A percentile compares a stretch with the other conserved stretches of the same genome.
Conservation (phyloP, 1,284 basidiomycete species). For the Agaricales sp. region DNA sequence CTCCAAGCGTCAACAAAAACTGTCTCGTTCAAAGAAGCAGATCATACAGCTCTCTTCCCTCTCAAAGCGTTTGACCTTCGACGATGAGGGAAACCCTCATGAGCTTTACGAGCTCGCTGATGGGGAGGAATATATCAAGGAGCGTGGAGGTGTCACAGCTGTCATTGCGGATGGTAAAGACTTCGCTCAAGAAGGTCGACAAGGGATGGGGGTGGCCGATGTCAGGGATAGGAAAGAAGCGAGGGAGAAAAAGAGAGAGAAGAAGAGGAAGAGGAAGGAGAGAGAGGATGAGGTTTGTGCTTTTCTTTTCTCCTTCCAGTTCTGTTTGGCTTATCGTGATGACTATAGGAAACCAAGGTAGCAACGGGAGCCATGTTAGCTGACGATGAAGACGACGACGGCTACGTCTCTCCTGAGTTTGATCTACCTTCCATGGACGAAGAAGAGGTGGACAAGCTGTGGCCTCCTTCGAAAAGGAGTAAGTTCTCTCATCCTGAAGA, state of each 20-base stretch:
- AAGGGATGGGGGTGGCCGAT: constrained; percentile 64
- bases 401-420: constrained; percentile 68
- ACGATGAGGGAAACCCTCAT: constrained; percentile 74
- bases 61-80: constrained; percentile 73
- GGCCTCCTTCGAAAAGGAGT: constrained; percentile 30
- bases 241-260: constrained; percentile 79
- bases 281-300: constrained; percentile 35
- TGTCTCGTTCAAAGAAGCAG: constrained; percentile 59
- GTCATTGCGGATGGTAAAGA: constrained; percentile 56
- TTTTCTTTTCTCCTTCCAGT: not conserved
- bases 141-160: constrained; percentile 44
- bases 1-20: constrained; percentile 38
- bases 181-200: constrained; percentile 68
- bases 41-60: constrained; percentile 52
- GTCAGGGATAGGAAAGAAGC: constrained; percentile 74
- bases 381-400: constrained; percentile 37
- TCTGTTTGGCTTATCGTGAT: constrained; percentile 10
- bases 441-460: constrained; percentile 24
- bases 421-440: constrained; percentile 42
- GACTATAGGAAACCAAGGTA: constrained; percentile 14
- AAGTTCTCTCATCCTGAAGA: constrained; percentile 13
- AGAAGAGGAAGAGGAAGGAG: constrained; percentile 83
- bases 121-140: constrained; percentile 58
- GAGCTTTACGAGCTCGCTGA: constrained; percentile 76
- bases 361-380: constrained; percentile 21